These are phyloP conservation scores for Penicillium sp. DNA, from an alignment of 2,329 filamentous ascomycete genomes.

Conservation along the genomic window DNA sequence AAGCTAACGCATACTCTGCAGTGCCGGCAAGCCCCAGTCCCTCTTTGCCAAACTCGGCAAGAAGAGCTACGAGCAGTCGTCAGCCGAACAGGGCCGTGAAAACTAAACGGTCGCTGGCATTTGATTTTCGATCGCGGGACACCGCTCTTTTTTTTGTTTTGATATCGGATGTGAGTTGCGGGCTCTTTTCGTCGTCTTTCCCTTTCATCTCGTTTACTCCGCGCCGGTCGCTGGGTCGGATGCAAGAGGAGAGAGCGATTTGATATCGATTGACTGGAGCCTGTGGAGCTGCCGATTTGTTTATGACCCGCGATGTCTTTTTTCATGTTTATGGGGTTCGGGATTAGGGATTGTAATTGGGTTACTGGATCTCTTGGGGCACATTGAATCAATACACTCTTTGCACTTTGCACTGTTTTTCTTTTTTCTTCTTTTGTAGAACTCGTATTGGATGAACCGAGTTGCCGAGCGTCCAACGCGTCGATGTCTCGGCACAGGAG, in stretches of 20 bases:
- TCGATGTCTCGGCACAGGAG: neutral
- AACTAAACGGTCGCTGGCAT: constrained; percentile 11
- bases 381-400: constrained; percentile 5
- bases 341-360: constrained; percentile 12
- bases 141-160: neutral
- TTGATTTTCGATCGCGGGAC: no score
- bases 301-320: constrained; percentile 29
- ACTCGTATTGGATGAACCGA: neutral
- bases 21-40: constrained; percentile 45
- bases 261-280: neutral
- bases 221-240: constrained; percentile 17
- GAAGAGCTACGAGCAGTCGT: constrained; percentile 46
- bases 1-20: constrained; percentile 18
- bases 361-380: constrained; percentile 15
- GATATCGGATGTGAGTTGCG: neutral
- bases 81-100: constrained; percentile 20
- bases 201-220: constrained; percentile 5
- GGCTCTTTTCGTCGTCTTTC: neutral
- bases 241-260: constrained; percentile 8
- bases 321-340: constrained; percentile 18
- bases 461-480: neutral
- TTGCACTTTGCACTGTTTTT: neutral
- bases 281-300: constrained; percentile 3
- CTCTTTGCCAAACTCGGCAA: constrained; percentile 51
- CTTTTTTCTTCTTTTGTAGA: no score